These are phyloP conservation scores for Gillenia trifoliata DNA, from an alignment of 306 rosid species.

Conservation along the genomic window DNA sequence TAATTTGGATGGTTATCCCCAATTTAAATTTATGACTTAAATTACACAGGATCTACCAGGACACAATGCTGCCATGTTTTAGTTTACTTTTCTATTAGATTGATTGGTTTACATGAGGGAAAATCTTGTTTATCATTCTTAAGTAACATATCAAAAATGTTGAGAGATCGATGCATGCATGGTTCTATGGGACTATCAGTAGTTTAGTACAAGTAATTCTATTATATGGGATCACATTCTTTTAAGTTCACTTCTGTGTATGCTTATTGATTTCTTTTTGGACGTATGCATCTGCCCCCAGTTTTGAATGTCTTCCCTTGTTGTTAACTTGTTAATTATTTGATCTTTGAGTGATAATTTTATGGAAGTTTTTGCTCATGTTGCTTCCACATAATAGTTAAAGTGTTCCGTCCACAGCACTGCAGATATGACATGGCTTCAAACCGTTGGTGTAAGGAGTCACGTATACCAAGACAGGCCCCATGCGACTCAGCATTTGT, in stretches of 20 bases:
- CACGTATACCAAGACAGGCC: conserved; percentile 56
- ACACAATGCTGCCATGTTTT: background rate
- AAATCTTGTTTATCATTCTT: background rate
- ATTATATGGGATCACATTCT: background rate
- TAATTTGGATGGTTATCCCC: background rate
- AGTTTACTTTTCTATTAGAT: background rate
- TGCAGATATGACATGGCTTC: conserved; percentile 70
- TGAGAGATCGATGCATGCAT: conserved; percentile 7
- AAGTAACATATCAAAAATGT: background rate
- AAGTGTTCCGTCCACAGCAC: conserved; percentile 1
- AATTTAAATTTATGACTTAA: background rate
- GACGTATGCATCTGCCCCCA: background rate
- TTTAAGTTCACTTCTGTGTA: background rate
- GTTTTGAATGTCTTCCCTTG: conserved; percentile 4
- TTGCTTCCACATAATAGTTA: conserved; percentile 11
- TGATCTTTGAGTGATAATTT: conserved; percentile 7
- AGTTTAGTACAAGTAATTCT: too few relatives aligned
- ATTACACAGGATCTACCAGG: background rate
- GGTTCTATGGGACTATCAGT: background rate
- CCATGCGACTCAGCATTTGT: conserved; percentile 43
- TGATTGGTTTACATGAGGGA: background rate
- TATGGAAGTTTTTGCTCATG: background rate
- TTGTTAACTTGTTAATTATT: background rate
- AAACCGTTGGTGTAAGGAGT: conserved; percentile 64
- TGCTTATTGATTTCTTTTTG: background rate